A percentile compares a stretch with the other conserved stretches of the same genome.
These are phyloP conservation scores for Chlamydomonas applanata DNA, from an alignment of 139 green algal species.

Conservation along the genomic window DNA sequence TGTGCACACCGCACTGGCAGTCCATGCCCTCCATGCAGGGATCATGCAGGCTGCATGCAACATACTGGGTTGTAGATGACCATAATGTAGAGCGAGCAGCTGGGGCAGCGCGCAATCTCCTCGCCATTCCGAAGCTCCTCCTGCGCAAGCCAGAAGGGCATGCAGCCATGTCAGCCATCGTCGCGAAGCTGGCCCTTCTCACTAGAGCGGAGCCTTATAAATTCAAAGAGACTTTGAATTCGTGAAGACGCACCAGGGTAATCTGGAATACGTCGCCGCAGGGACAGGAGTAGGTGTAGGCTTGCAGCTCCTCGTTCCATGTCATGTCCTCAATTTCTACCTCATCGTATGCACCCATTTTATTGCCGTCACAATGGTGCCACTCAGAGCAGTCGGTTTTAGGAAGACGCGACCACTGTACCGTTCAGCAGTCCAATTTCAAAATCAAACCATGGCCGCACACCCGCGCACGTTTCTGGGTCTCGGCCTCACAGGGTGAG, in stretches of 20 bases:
- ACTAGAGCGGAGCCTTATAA: no score
- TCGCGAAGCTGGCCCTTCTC: neutral
- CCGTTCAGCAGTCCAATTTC: no score
- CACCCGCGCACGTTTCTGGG: no score
- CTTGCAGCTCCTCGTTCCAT: slow-evolving; percentile 85
- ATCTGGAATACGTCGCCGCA: slow-evolving; percentile 98
- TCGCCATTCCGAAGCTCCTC: slow-evolving; percentile 85
- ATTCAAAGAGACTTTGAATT: no score
- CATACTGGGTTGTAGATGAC: slow-evolving; percentile 91
- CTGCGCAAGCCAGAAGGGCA: slow-evolving; percentile 23
- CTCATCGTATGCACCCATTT: slow-evolving; percentile 72
- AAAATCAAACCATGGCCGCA: no score
- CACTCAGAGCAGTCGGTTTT: no score
- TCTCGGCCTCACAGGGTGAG: no score
- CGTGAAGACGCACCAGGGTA: slow-evolving; percentile 52
- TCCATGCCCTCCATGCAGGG: neutral
- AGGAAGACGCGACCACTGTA: no score
- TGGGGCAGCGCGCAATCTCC: slow-evolving; percentile 93
- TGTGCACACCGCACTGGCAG: neutral
- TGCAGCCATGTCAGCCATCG: neutral
- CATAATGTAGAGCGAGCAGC: slow-evolving; percentile 90
- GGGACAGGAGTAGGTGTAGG: slow-evolving; percentile 91
- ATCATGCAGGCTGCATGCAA: neutral
- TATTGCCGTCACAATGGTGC: no score
- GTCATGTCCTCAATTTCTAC: slow-evolving; percentile 98